These are phyloP conservation scores for Ajuga reptans DNA, from an alignment of 305 asterid genomes.

Conservation along the genomic window DNA sequence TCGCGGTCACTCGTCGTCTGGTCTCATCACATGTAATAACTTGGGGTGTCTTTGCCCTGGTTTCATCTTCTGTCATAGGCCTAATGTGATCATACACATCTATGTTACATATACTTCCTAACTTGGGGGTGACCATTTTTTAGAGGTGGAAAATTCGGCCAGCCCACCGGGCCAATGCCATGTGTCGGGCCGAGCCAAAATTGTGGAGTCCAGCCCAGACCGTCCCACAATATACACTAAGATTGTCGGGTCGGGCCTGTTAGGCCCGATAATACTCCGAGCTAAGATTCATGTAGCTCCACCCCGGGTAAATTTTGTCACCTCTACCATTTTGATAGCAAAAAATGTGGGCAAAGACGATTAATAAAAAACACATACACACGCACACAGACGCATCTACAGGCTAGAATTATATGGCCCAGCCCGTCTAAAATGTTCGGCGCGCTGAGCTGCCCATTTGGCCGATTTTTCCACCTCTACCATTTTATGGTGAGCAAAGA, in stretches of 20 bases:
- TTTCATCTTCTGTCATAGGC: slow-evolving; percentile 48
- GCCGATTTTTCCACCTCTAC: not conserved
- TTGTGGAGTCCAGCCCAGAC: no score
- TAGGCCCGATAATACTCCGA: no score
- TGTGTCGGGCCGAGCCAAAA: no score
- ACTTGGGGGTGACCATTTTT: not conserved
- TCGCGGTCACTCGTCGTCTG: slow-evolving; percentile 34
- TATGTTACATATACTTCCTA: not conserved
- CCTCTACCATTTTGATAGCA: not conserved
- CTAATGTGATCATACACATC: slow-evolving; percentile 26
- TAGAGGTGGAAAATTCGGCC: no score
- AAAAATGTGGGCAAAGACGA: not conserved
- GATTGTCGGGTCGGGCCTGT: no score
- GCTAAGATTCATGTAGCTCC: no score
- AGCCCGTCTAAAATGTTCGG: no score
- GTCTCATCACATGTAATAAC: slow-evolving; percentile 39
- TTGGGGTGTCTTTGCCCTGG: slow-evolving; percentile 25
- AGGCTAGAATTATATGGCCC: no score
- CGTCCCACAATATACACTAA: no score
- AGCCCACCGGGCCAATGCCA: no score
- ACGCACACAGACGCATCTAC: not conserved
- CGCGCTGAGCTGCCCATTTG: no score
- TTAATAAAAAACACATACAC: not conserved
- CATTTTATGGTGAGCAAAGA: slow-evolving; percentile 1
- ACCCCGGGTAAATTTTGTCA: no score